phyloP scores from a whole-genome alignment of 2,329 filamentous ascomycete species.

The Pestalotiopsis sp. region DNA sequence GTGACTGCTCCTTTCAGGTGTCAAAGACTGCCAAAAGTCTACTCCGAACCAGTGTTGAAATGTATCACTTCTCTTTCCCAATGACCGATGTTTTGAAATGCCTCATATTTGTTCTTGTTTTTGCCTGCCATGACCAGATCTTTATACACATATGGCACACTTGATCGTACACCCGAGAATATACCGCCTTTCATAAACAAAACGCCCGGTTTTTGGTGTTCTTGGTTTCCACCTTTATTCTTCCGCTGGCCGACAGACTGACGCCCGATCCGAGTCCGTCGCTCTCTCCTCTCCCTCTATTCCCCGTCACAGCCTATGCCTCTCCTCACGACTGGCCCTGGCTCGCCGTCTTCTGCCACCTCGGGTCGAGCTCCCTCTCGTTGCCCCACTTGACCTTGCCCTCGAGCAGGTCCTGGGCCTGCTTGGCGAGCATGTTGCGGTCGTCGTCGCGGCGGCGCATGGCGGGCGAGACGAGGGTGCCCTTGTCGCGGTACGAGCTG shows the following conservation, averaged over 20 bases:
- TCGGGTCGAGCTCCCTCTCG: conserved; percentile 45
- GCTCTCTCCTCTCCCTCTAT: background rate
- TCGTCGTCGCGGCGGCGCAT: conserved; percentile 42
- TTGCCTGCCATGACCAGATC: background rate
- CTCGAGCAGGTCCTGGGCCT: conserved; percentile 65
- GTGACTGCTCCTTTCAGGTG: background rate
- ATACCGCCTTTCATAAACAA: background rate
- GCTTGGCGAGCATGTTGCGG: conserved; percentile 44
- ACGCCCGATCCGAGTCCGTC: background rate
- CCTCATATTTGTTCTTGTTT: background rate
- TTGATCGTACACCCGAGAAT: conserved; percentile 19
- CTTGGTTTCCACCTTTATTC: background rate
- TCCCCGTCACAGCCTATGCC: conserved; percentile 5
- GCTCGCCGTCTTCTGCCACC: conserved; percentile 39
- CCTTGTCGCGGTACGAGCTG: conserved; percentile 31
- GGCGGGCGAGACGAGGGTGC: conserved; percentile 43
- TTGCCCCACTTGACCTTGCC: conserved; percentile 65
- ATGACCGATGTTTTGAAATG: background rate
- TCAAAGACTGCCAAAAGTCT: no score
- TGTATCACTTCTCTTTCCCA: background rate
- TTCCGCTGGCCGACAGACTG: background rate
- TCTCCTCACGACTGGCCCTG: conserved; percentile 31
- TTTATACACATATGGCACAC: conserved; percentile 10
- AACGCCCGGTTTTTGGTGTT: background rate
- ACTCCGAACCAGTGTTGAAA: background rate